Conservation (phyloP, 768 basidiomycete genomes). For the Termitomyces heimii region DNA sequence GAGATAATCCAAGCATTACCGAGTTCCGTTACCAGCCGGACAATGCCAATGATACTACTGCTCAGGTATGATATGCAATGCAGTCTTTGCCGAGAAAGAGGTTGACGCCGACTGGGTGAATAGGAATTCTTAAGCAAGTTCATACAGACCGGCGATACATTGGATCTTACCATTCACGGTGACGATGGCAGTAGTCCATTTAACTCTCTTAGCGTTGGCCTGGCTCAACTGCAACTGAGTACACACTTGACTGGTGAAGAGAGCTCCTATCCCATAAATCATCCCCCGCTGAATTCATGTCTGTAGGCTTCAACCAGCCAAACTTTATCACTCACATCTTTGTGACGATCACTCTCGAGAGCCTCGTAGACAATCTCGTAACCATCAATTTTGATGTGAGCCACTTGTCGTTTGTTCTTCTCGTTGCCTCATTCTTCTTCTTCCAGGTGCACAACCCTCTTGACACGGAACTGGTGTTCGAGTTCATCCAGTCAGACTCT, state of each 20-base stretch:
- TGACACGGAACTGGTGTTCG: slow-evolving; percentile 49
- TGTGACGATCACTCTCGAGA: slow-evolving; percentile 45
- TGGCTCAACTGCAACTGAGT: slow-evolving; percentile 45
- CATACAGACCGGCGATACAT: slow-evolving; percentile 41
- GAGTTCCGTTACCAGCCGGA: slow-evolving; percentile 68
- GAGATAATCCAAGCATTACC: slow-evolving; percentile 42
- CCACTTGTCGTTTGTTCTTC: background rate
- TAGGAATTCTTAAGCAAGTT: slow-evolving; percentile 55
- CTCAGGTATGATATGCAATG: slow-evolving; percentile 31
- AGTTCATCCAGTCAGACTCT: slow-evolving; percentile 51
- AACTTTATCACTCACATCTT: slow-evolving; percentile 52
- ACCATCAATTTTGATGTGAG: slow-evolving; percentile 53
- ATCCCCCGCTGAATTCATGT: background rate
- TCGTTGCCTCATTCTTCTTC: background rate
- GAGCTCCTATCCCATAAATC: background rate
- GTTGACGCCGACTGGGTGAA: background rate
- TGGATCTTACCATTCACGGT: slow-evolving; percentile 54
- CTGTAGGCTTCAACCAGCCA: slow-evolving; percentile 42
- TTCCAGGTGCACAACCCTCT: slow-evolving; percentile 49
- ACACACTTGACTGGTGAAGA: slow-evolving; percentile 44
- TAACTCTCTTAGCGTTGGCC: slow-evolving; percentile 46
- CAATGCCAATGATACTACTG: slow-evolving; percentile 59
- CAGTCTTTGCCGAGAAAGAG: no score
- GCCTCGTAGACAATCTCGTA: slow-evolving; percentile 44
- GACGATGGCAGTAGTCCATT: slow-evolving; percentile 58